Conservation (phyloP, 108 stramenopile species). For the Phaeodactylum tricornutum region DNA sequence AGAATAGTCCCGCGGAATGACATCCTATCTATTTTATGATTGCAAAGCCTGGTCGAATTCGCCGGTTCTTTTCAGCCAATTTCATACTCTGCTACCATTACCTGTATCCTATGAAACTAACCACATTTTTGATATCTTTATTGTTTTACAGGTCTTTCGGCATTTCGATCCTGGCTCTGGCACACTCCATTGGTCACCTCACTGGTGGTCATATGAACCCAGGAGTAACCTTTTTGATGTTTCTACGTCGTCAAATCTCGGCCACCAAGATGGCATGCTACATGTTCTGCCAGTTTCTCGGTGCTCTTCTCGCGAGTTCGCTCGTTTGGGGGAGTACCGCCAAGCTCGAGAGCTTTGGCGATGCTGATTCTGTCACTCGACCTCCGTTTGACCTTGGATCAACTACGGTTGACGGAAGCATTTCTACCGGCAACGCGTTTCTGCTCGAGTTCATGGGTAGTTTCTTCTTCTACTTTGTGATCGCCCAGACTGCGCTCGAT, state of each 20-base stretch:
- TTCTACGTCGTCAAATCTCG: slow-evolving; percentile 15
- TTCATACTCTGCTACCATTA: too few relatives aligned
- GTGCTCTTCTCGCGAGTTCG: slow-evolving; percentile 15
- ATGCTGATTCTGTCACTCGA: not conserved
- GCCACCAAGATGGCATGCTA: slow-evolving; percentile 11
- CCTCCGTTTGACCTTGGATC: slow-evolving; percentile 42
- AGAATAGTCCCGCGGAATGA: too few relatives aligned
- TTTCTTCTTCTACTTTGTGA: slow-evolving; percentile 20
- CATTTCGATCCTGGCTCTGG: slow-evolving; percentile 18
- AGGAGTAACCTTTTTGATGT: slow-evolving; percentile 24
- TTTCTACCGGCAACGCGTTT: slow-evolving; percentile 24
- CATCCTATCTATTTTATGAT: too few relatives aligned
- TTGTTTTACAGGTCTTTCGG: too few relatives aligned
- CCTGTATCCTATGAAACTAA: too few relatives aligned
- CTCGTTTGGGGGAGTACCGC: slow-evolving; percentile 22
- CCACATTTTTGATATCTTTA: too few relatives aligned
- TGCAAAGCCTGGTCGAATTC: too few relatives aligned
- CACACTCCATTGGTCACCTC: slow-evolving; percentile 23
- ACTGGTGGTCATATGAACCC: slow-evolving; percentile 43
- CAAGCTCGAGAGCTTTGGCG: slow-evolving; percentile 10
- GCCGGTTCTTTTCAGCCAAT: too few relatives aligned
- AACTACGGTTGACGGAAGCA: slow-evolving; percentile 12
- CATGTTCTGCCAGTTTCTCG: slow-evolving; percentile 20
- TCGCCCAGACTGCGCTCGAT: slow-evolving; percentile 22
- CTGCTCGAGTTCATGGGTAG: slow-evolving; percentile 36